Evolutionary conservation across 202 grass and related monocot genomes (phyloP).

Genomic region (Schoenoplectus triqueter): DNA sequence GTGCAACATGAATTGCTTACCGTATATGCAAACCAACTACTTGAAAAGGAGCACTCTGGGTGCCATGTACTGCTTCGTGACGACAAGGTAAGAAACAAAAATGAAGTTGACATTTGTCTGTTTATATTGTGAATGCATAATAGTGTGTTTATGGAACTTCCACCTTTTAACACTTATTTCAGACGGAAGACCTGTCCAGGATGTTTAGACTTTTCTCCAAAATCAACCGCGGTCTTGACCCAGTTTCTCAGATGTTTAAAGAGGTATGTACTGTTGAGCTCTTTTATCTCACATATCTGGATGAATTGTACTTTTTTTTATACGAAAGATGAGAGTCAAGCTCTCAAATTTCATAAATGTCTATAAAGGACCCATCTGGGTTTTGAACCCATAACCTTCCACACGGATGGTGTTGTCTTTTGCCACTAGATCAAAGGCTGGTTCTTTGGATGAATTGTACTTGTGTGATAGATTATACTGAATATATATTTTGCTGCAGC

Average conservation of each 20-base stretch:
- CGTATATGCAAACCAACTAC: conserved; percentile 81
- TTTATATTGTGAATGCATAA: conserved; percentile 33
- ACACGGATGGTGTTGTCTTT: too few species aligned
- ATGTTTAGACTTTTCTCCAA: conserved; percentile 95
- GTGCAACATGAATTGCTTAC: conserved; percentile 94
- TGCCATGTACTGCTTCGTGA: conserved; percentile 92
- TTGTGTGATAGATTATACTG: neutral
- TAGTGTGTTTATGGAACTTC: conserved; percentile 28
- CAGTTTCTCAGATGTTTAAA: conserved; percentile 95
- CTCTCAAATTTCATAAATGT: too few species aligned
- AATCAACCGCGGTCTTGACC: conserved; percentile 80
- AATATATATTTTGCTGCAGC: conserved; percentile 49
- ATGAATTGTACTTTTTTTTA: neutral
- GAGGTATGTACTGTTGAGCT: conserved; percentile 46
- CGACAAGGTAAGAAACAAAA: conserved; percentile 70
- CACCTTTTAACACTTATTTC: conserved; percentile 31
- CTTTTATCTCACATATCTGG: neutral
- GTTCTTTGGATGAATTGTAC: too few species aligned
- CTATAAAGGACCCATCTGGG: too few species aligned
- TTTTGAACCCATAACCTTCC: too few species aligned
- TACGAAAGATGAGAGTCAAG: too few species aligned
- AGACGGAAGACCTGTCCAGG: conserved; percentile 91
- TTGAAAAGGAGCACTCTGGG: conserved; percentile 97
- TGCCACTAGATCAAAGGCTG: too few species aligned
- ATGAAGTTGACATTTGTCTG: conserved; percentile 17